phyloP scores from a whole-genome alignment of 495 filamentous ascomycete genomes.

The Podospora pseudopauciseta region DNA sequence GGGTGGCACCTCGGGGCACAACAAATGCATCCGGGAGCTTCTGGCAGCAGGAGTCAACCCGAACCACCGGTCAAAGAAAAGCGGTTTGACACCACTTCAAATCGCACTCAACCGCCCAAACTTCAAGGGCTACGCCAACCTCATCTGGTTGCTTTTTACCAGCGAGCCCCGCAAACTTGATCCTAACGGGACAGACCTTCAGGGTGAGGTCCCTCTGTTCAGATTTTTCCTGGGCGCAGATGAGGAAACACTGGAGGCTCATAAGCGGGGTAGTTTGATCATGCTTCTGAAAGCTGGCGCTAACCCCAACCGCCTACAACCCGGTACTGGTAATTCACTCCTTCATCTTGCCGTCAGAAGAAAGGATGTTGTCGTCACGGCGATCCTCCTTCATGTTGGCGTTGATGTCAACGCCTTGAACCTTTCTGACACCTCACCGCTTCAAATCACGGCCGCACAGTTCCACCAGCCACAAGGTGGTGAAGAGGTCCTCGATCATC shows the following conservation, averaged over 20 bases:
- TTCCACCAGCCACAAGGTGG: not conserved
- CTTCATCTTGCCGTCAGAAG: conserved; percentile 15
- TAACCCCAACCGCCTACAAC: not conserved
- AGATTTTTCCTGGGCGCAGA: not conserved
- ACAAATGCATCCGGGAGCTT: not conserved
- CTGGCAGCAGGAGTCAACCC: not conserved
- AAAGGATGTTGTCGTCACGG: conserved; percentile 7
- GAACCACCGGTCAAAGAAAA: not conserved
- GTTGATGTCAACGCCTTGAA: conserved; percentile 7
- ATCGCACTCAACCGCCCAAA: not conserved
- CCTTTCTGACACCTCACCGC: not conserved
- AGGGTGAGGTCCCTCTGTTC: not conserved
- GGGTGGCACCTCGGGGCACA: not conserved
- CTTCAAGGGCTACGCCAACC: not conserved
- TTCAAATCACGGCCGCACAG: not conserved
- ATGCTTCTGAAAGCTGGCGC: not conserved
- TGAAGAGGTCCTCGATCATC: not conserved
- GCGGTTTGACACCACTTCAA: not conserved
- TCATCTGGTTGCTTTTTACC: not conserved
- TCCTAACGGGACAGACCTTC: not conserved
- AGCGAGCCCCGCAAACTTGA: not conserved
- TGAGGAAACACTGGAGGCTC: not conserved
- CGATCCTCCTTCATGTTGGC: conserved; percentile 16
- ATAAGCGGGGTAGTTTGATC: not conserved
- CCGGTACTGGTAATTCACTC: conserved; percentile 7